phyloP scores from a whole-genome alignment of 352 stramenopile genomes.

The Phytophthora nicotianae region DNA sequence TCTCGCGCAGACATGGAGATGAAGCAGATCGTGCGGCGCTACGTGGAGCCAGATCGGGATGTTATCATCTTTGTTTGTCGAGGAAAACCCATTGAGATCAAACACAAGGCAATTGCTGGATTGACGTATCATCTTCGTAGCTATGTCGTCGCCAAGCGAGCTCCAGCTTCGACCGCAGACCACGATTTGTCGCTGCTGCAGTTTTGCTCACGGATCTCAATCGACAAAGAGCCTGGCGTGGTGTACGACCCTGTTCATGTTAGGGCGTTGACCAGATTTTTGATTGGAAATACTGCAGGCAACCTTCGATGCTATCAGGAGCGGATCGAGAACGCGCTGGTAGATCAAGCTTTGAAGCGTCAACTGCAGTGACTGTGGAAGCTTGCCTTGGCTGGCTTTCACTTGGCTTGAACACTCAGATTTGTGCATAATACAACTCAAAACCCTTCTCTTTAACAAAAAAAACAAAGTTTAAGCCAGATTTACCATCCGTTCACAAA shows the following conservation, averaged over 20 bases:
- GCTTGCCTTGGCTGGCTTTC: too few species aligned
- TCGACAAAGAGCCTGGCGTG: conserved; percentile 41
- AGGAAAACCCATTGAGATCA: conserved; percentile 29
- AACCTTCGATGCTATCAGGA: conserved; percentile 45
- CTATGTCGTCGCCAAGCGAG: conserved; percentile 48
- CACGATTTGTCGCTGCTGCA: conserved; percentile 51
- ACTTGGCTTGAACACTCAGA: too few species aligned
- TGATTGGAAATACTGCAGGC: conserved; percentile 39
- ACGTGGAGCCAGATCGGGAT: conserved; percentile 30
- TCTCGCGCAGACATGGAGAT: conserved; percentile 33
- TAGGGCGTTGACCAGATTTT: conserved; percentile 49
- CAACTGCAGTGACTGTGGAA: conserved; percentile 10
- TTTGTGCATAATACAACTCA: too few species aligned
- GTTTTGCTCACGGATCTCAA: conserved; percentile 55
- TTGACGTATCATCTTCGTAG: conserved; percentile 29
- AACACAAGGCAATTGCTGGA: conserved; percentile 28
- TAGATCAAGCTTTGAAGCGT: conserved; percentile 24
- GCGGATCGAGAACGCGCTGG: conserved; percentile 52
- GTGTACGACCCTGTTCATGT: conserved; percentile 34
- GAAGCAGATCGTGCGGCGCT: conserved; percentile 36
- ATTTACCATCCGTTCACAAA: too few species aligned
- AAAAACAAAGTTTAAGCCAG: too few species aligned
- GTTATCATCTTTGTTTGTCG: conserved; percentile 30
- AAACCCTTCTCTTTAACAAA: too few species aligned
- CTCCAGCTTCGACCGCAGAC: conserved; percentile 30